Evolutionary conservation across 768 basidiomycete genomes (phyloP).

Genomic region (Pleurotus djamor): DNA sequence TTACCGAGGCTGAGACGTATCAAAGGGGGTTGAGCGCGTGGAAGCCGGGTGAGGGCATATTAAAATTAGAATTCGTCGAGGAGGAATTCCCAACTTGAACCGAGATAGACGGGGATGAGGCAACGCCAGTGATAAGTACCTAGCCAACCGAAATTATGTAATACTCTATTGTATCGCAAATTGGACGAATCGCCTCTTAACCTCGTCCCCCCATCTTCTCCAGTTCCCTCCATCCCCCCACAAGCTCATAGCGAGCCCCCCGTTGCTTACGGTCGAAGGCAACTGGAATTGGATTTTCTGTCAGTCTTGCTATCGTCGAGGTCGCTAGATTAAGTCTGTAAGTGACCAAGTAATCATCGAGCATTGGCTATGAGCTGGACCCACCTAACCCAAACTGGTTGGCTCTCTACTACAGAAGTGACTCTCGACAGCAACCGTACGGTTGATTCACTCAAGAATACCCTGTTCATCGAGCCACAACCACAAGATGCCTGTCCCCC

Average conservation of each 20-base stretch:
- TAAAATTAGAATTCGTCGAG: no score
- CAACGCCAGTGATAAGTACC: background rate
- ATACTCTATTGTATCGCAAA: background rate
- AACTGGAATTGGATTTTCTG: background rate
- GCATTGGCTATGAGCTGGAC: background rate
- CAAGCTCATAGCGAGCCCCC: background rate
- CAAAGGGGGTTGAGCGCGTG: no score
- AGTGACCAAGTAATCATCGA: background rate
- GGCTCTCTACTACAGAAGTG: conserved; percentile 7
- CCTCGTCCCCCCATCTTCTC: background rate
- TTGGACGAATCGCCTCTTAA: background rate
- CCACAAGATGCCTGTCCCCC: conserved; percentile 43
- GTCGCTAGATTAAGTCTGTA: background rate
- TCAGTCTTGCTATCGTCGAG: background rate
- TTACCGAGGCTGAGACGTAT: no score
- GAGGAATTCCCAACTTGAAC: background rate
- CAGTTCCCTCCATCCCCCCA: background rate
- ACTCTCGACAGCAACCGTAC: conserved; percentile 16
- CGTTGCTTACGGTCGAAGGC: background rate
- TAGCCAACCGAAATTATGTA: background rate
- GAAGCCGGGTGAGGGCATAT: no score
- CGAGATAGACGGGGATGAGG: conserved; percentile 8
- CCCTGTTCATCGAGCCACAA: conserved; percentile 17
- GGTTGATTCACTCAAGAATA: conserved; percentile 10
- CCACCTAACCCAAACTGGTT: background rate